Percentiles rank a stretch among this genome's conserved stretches.
phyloP scores from a whole-genome alignment of 2,329 filamentous ascomycete species.

The Trichoderma hamatum region DNA sequence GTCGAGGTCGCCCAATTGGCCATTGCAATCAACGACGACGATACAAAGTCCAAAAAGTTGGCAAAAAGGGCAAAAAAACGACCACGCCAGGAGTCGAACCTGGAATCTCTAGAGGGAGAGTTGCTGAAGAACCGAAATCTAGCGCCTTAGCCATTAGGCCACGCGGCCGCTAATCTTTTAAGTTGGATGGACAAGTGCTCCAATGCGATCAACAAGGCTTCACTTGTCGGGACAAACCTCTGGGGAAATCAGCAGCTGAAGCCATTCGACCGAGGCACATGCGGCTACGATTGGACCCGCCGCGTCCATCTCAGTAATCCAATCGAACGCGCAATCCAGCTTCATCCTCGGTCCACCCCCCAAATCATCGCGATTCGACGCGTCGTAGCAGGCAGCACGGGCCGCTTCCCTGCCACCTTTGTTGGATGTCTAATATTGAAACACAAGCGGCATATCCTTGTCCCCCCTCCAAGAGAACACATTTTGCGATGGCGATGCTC shows the following conservation, averaged over 20 bases:
- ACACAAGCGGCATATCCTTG: slow-evolving; percentile 12
- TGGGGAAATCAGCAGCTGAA: slow-evolving; percentile 24
- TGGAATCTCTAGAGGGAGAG: slow-evolving; percentile 41
- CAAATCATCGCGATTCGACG: slow-evolving; percentile 22
- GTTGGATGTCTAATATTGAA: slow-evolving; percentile 17
- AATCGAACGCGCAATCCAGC: slow-evolving; percentile 18
- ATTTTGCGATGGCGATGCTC: background rate
- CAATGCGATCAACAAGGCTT: slow-evolving; percentile 22
- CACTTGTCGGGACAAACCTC: slow-evolving; percentile 11
- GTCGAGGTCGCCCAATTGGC: background rate
- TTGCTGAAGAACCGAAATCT: slow-evolving; percentile 38
- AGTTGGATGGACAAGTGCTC: slow-evolving; percentile 6
- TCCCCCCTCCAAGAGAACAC: background rate
- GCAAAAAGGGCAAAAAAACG: slow-evolving; percentile 27
- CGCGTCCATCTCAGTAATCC: slow-evolving; percentile 3
- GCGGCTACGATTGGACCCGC: slow-evolving; percentile 14
- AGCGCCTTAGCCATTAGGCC: slow-evolving; percentile 44
- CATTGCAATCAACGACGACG: background rate
- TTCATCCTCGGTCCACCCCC: slow-evolving; percentile 14
- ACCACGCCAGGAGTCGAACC: slow-evolving; percentile 44
- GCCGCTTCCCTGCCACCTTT: slow-evolving; percentile 21
- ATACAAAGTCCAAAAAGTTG: background rate
- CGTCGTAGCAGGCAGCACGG: slow-evolving; percentile 25
- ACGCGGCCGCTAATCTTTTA: slow-evolving; percentile 36
- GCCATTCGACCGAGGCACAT: slow-evolving; percentile 25